Percentiles rank a stretch among this genome's conserved stretches.
These are phyloP conservation scores for Penicillium cinerascens DNA, from an alignment of 495 filamentous ascomycete species.

Conservation along the genomic window DNA sequence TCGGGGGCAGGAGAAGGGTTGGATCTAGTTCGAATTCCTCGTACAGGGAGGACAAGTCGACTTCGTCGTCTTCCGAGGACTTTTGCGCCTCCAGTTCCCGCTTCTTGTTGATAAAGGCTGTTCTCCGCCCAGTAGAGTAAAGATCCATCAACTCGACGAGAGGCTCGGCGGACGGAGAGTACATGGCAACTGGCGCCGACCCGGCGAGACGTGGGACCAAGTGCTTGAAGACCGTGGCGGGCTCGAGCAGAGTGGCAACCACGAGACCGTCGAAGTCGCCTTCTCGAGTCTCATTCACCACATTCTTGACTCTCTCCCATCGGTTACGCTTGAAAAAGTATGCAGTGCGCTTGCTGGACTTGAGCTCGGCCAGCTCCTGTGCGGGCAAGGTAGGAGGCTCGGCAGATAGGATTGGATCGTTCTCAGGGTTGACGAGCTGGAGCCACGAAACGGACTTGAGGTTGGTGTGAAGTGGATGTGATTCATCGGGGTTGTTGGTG, in stretches of 20 bases:
- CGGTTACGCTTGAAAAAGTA: constrained; percentile 84
- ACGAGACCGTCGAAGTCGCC: constrained; percentile 83
- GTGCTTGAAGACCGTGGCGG: constrained; percentile 67
- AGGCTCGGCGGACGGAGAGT: constrained; percentile 73
- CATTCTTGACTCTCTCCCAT: constrained; percentile 62
- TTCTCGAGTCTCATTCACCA: constrained; percentile 67
- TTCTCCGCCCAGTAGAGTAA: constrained; percentile 71
- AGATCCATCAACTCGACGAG: constrained; percentile 70
- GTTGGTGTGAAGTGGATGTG: constrained; percentile 77
- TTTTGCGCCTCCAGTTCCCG: constrained; percentile 31
- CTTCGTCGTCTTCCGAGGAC: constrained; percentile 3
- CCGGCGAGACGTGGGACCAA: constrained; percentile 76
- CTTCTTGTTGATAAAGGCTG: constrained; percentile 59
- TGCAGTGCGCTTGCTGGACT: constrained; percentile 69
- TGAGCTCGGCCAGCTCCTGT: constrained; percentile 58
- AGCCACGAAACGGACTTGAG: constrained; percentile 86
- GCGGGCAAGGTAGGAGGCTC: constrained; percentile 53
- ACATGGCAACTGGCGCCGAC: constrained; percentile 80
- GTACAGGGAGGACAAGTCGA: constrained; percentile 48
- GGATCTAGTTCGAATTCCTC: constrained; percentile 82
- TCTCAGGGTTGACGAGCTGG: constrained; percentile 71
- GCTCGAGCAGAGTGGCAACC: constrained; percentile 75
- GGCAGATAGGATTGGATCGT: constrained; percentile 64
- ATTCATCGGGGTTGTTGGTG: constrained; percentile 56
- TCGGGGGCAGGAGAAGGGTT: constrained; percentile 71